Evolutionary conservation across 768 basidiomycete genomes (phyloP), one percentile per base, ranked within the genome.

Genomic region (Collybiopsis luxurians): DNA sequence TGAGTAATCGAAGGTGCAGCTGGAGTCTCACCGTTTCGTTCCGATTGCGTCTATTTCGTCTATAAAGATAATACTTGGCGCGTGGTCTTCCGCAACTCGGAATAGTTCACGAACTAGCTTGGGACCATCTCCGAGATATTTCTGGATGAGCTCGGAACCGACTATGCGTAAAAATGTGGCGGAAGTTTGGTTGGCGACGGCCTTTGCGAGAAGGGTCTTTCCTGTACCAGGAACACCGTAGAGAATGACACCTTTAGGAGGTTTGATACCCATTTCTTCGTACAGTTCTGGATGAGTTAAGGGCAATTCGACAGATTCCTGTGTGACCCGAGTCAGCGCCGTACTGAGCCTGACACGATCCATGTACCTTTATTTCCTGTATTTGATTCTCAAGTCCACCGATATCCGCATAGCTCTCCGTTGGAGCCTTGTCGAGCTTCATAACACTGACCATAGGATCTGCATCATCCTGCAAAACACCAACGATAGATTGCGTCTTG

Each of bases 251-350:
- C 97, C 97, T 71, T 98, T 98, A 21, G 97, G 97, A n/a, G 96
- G 97, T 65, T 90, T 90, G 73, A 99, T 98, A 55, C 97, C 97
- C 97, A 99, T 98, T 78, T 98, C 96, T 73, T 98, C 96, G 73
- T 98, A 99, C 38, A 98, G 75, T 68, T 99, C 97, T 2, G 97
- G 97, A 69, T 98, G 97, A 9, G 96, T 98, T 23, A 99, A 78
- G 0, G 97, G 97, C 30, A 98, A 81, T 73, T 98, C 97, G 45
- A 98, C 96, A 13, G 97, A 92, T 88, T 99, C 97, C 91, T 95
- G 42, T 34, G 30, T 28, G 9, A n/a, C 40, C 43, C 42, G 24
- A n/a, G n/a, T 52, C 38, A 54, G 17, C 3, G 60, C 30, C 43
- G 24, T 39, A 59, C 34, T 17, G 43, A 31, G 30, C 10, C 3